Conservation (phyloP, 2,329 filamentous ascomycete genomes). For the Exophiala sp. region DNA sequence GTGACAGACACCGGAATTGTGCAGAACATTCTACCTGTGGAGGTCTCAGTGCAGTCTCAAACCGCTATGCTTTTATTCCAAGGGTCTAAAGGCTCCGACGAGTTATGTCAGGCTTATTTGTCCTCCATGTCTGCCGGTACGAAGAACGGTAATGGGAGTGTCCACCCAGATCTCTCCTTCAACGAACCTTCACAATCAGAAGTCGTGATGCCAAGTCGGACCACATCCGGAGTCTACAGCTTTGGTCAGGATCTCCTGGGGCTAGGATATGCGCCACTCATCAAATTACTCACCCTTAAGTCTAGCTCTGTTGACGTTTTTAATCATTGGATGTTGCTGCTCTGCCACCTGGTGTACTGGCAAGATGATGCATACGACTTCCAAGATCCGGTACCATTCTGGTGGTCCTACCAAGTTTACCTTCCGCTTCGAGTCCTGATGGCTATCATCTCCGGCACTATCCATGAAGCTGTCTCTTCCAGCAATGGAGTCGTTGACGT, state of each 20-base stretch:
- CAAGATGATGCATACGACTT: constrained; percentile 48
- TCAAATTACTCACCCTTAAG: constrained; percentile 34
- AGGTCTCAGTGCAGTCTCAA: constrained; percentile 66
- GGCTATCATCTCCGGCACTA: neutral
- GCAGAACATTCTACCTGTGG: constrained; percentile 58
- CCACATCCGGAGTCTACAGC: constrained; percentile 54
- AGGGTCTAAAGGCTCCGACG: constrained; percentile 38
- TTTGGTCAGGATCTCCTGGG: constrained; percentile 60
- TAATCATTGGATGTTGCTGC: constrained; percentile 33
- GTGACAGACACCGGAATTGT: constrained; percentile 31
- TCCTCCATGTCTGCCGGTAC: constrained; percentile 35
- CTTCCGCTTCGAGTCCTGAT: constrained; percentile 11
- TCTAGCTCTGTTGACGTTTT: constrained; percentile 12
- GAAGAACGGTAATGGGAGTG: constrained; percentile 18
- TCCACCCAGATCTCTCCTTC: neutral
- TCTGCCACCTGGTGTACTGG: constrained; percentile 46
- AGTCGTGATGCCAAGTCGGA: neutral
- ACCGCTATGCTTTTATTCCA: constrained; percentile 63
- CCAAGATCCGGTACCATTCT: constrained; percentile 47
- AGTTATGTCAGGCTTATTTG: constrained; percentile 48
- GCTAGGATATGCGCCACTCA: constrained; percentile 48
- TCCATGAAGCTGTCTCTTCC: too few species aligned
- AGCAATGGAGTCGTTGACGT: too few species aligned
- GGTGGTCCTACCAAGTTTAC: constrained; percentile 22
- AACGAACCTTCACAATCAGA: neutral